Evolutionary conservation across 1,284 basidiomycete species (phyloP).

Genomic region (Pisolithus thermaeus): DNA sequence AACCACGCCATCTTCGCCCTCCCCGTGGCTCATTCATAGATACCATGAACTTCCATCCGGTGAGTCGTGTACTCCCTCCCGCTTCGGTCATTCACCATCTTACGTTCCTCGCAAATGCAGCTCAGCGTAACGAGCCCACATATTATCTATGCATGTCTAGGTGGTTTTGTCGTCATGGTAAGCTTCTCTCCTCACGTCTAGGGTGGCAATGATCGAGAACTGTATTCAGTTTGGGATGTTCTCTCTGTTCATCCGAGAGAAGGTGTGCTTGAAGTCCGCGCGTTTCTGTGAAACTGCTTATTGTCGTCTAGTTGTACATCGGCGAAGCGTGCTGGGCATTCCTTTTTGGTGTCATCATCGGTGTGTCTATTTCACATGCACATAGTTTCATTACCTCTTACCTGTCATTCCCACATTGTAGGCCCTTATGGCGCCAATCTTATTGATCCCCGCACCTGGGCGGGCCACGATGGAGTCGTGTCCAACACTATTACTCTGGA

Average conservation of each 20-base stretch:
- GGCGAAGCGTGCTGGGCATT: conserved; percentile 98
- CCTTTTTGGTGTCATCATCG: conserved; percentile 89
- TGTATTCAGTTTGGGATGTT: conserved; percentile 83
- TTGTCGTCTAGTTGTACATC: conserved; percentile 65
- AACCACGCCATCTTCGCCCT: background rate
- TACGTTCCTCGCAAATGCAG: conserved; percentile 32
- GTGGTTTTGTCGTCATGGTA: conserved; percentile 76
- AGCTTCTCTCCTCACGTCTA: conserved; percentile 26
- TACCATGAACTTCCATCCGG: conserved; percentile 26
- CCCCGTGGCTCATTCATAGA: background rate
- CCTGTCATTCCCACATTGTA: conserved; percentile 22
- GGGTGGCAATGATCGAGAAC: background rate
- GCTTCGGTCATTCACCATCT: background rate
- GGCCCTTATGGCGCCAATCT: conserved; percentile 84
- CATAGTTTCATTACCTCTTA: conserved; percentile 13
- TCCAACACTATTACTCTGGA: conserved; percentile 80
- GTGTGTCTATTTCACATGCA: conserved; percentile 30
- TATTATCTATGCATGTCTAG: conserved; percentile 77
- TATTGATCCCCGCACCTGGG: conserved; percentile 87
- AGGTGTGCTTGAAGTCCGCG: conserved; percentile 36
- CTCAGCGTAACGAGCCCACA: conserved; percentile 67
- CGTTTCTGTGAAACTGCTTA: conserved; percentile 5
- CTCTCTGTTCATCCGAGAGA: conserved; percentile 88
- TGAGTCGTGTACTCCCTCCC: conserved; percentile 9
- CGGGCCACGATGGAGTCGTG: conserved; percentile 43